Conservation (phyloP, 1,284 basidiomycete species). For the Boletus sp. region DNA sequence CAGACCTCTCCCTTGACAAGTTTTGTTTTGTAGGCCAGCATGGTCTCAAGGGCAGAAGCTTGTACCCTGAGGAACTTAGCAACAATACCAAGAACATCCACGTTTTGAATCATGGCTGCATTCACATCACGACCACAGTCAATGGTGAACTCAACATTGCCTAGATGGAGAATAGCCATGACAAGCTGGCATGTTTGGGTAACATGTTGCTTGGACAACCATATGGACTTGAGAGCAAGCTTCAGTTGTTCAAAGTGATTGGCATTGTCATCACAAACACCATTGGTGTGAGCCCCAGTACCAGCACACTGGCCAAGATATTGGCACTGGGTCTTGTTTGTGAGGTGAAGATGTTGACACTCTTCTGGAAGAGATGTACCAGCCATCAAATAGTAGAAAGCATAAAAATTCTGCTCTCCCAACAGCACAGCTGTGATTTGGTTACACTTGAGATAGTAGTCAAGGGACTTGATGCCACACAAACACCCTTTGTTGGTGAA, state of each 20-base stretch:
- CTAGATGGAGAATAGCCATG: slow-evolving; percentile 94
- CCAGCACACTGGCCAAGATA: slow-evolving; percentile 76
- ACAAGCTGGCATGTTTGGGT: slow-evolving; percentile 94
- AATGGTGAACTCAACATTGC: slow-evolving; percentile 92
- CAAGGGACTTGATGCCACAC: slow-evolving; percentile 91
- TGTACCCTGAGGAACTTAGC: slow-evolving; percentile 92
- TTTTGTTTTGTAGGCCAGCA: slow-evolving; percentile 91
- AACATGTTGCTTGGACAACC: slow-evolving; percentile 90
- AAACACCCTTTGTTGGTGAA: slow-evolving; percentile 90
- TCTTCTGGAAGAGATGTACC: slow-evolving; percentile 91
- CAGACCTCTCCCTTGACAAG: slow-evolving; percentile 94
- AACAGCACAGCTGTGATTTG: slow-evolving; percentile 80
- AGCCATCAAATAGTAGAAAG: slow-evolving; percentile 94
- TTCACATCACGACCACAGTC: slow-evolving; percentile 85
- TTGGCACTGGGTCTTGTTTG: slow-evolving; percentile 78
- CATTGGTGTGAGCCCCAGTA: slow-evolving; percentile 44
- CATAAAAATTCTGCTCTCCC: slow-evolving; percentile 95
- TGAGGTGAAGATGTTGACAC: slow-evolving; percentile 81
- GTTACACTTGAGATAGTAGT: slow-evolving; percentile 95
- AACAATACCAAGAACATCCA: slow-evolving; percentile 78
- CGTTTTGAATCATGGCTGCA: slow-evolving; percentile 84
- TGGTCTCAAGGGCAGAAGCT: slow-evolving; percentile 76
- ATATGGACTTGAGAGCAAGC: slow-evolving; percentile 90
- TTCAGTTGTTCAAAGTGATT: slow-evolving; percentile 91
- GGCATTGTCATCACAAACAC: slow-evolving; percentile 73